Conservation (phyloP, 768 basidiomycete genomes). For the Serendipita indica region DNA sequence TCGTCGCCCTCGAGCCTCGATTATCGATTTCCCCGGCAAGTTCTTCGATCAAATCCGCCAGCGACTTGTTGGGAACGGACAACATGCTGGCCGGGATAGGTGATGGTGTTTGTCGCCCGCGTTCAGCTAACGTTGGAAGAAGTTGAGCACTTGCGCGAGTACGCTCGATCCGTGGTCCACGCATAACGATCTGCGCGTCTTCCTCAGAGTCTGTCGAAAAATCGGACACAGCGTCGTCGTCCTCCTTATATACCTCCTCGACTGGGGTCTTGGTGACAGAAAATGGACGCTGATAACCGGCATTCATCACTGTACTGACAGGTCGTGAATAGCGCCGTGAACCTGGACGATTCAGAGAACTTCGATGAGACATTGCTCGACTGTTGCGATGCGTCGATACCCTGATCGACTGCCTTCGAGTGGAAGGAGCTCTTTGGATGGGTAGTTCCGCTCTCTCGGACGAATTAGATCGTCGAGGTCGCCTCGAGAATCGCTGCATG, state of each 20-base stretch:
- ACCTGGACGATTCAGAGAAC: background rate
- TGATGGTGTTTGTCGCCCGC: background rate
- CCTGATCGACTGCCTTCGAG: background rate
- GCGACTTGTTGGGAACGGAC: background rate
- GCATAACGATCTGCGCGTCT: background rate
- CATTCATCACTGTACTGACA: background rate
- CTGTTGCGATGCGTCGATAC: background rate
- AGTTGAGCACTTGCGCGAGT: background rate
- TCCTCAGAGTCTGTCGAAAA: slow-evolving; percentile 1
- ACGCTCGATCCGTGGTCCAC: background rate
- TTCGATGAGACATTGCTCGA: background rate
- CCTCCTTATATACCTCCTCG: background rate
- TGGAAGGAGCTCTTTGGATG: background rate
- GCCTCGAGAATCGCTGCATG: background rate
- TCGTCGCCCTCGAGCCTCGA: background rate
- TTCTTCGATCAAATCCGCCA: slow-evolving; percentile 4
- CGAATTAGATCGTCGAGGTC: background rate
- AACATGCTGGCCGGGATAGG: background rate
- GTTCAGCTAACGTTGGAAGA: too few species aligned
- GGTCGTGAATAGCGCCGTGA: background rate
- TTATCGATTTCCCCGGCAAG: background rate
- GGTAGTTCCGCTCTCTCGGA: background rate
- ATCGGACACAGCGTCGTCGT: background rate
- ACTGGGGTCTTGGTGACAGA: background rate
- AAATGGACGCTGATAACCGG: background rate